Base-by-base conservation (phyloP, 2,329 filamentous ascomycete species). In the Stagonosporopsis vannaccii region DNA sequence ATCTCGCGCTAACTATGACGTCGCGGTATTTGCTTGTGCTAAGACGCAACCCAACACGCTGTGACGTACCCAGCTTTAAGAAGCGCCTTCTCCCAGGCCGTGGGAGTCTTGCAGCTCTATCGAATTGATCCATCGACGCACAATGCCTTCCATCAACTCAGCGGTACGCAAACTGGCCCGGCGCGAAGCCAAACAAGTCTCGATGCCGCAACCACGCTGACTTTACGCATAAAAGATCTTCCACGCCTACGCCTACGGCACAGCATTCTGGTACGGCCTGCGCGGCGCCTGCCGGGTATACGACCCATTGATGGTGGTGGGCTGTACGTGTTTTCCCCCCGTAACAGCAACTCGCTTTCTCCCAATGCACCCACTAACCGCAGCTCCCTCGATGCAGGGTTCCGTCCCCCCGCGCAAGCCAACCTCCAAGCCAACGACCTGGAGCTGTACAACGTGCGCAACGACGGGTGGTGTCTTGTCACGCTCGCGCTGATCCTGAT, bases 391-490 rank as follows among this genome's bases (percentile, higher is more conserved):
- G n/a, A 20, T 11, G 1, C 33, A 66, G 63, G 63, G 66, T 69
- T 69, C 50, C 65, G 66, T 0, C 66, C 66, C 19, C 66, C 66
- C 23, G 61, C 65, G 13, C 66, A 69, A 59, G 51, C 61, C 13
- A 56, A 63, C 42, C 63, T 67, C 22, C 37, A 51, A 0, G 56
- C 65, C 20, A 69, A 66, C 40, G 63, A 67, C n/a, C 66, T 69
- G 25, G 66, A 69, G 25, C 53, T 63, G 26, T 69, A 69, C 56
- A 69, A 66, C 37, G 51, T 69, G 19, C 61, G 60, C 49, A 67
- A 59, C 40, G 66, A 69, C 20, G 66, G 66, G 20, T 69, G 65
- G 66, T 69, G 65, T 40, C 63, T 69, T n/a, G 30, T 69, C 15
- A 69, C 66, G 7, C 66, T 69, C 13, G 63, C 65, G 15, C 44